A percentile compares a stretch with the other conserved stretches of the same genome.
Conservation (phyloP, 2,329 filamentous ascomycete genomes). For the Penicillium sp. region DNA sequence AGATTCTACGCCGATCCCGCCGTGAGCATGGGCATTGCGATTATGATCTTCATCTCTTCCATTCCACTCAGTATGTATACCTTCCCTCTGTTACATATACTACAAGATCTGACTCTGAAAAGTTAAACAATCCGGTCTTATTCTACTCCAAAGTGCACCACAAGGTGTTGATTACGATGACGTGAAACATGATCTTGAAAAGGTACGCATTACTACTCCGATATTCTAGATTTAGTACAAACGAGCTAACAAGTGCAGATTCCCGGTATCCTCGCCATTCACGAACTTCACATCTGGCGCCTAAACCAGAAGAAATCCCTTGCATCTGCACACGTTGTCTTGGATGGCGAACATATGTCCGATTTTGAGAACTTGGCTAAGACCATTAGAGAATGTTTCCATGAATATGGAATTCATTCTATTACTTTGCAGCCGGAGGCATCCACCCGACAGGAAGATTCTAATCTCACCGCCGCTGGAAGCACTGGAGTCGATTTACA, state of each 20-base stretch:
- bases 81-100: not conserved
- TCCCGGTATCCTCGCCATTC: conserved; percentile 52
- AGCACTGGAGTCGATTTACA: not conserved
- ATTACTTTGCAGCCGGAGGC: conserved; percentile 14
- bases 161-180: conserved; percentile 60
- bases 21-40: conserved; percentile 24
- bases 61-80: conserved; percentile 48
- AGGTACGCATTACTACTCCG: conserved; percentile 40
- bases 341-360: not conserved
- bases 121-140: conserved; percentile 50
- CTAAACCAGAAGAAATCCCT: conserved; percentile 3
- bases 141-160: conserved; percentile 68
- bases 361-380: conserved; percentile 9
- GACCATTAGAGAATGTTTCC: conserved; percentile 13
- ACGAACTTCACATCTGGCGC: conserved; percentile 16
- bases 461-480: not conserved
- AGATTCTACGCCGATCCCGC: conserved; percentile 71
- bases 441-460: not conserved
- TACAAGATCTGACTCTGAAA: not conserved
- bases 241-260: conserved; percentile 42
- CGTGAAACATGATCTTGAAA: conserved; percentile 67
- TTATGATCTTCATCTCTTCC: conserved; percentile 45
- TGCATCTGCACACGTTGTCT: conserved; percentile 8
- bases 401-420: conserved; percentile 14
- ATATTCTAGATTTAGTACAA: conserved; percentile 23